A percentile compares a stretch with the other conserved stretches of the same genome.
Conservation (phyloP, 371 early-diverging fungal species). For the Dipsacomyces acuminosporus region DNA sequence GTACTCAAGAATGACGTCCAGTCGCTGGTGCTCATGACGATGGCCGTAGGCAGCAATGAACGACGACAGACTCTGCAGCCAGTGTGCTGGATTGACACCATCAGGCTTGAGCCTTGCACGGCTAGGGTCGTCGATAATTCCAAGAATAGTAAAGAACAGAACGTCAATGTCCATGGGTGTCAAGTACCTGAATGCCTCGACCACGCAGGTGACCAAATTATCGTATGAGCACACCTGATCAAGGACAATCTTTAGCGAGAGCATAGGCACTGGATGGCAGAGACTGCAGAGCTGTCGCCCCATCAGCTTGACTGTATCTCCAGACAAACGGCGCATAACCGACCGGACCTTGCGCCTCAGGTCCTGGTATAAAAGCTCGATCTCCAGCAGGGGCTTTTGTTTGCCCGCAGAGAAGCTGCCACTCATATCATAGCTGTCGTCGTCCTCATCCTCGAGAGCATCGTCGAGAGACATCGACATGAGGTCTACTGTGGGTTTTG, state of each 20-base stretch:
- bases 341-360: constrained; percentile 34
- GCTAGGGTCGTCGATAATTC: constrained; percentile 56
- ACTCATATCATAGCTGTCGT: constrained; percentile 66
- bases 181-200: constrained; percentile 82
- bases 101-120: constrained; percentile 59
- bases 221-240: constrained; percentile 79
- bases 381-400: constrained; percentile 17
- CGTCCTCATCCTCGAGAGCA: constrained; percentile 55
- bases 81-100: constrained; percentile 52
- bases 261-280: constrained; percentile 74
- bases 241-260: constrained; percentile 71
- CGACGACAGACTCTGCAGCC: constrained; percentile 59
- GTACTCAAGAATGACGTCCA: constrained; percentile 29
- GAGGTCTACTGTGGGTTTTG: not conserved
- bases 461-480: constrained; percentile 46
- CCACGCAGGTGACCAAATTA: constrained; percentile 77
- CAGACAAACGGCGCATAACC: constrained; percentile 61
- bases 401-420: not conserved
- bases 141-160: constrained; percentile 66
- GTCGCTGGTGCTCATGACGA: constrained; percentile 23
- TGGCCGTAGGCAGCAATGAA: constrained; percentile 50
- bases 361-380: constrained; percentile 18
- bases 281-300: constrained; percentile 80
- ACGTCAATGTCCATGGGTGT: constrained; percentile 82
- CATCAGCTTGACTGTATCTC: constrained; percentile 73